Evolutionary conservation across 129 eudicot species (phyloP).

Genomic region (Dittrichia graveolens): DNA sequence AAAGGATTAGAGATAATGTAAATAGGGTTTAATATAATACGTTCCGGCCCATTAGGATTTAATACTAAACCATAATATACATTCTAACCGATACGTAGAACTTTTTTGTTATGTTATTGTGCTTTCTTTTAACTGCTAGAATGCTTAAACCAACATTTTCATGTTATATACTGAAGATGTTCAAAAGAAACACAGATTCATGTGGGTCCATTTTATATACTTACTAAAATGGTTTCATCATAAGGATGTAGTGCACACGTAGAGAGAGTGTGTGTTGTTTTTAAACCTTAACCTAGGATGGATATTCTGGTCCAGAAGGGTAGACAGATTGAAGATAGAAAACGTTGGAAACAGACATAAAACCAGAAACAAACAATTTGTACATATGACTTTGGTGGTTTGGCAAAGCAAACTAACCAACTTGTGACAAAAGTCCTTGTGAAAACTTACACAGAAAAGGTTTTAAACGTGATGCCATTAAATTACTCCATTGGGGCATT

Average conservation of each 20-base stretch:
- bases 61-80: no score
- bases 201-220: background rate
- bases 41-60: no score
- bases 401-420: conserved; percentile 26
- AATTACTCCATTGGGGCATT: conserved; percentile 38
- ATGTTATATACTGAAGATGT: background rate
- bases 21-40: no score
- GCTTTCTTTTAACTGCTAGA: no score
- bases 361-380: conserved; percentile 21
- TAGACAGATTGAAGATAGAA: background rate
- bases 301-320: conserved; percentile 7
- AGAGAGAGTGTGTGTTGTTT: background rate
- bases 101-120: no score
- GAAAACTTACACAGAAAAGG: conserved; percentile 37
- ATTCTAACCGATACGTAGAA: no score
- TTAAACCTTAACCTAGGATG: conserved; percentile 19
- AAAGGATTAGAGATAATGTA: no score
- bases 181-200: no score
- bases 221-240: conserved; percentile 4
- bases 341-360: conserved; percentile 26
- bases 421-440: conserved; percentile 29
- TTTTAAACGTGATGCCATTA: conserved; percentile 37
- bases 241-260: conserved; percentile 28
- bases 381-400: conserved; percentile 15
- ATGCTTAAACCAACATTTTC: no score